Percentiles rank a stretch among this genome's conserved stretches.
These are phyloP conservation scores for Geranium incanum DNA, from an alignment of 441 rosid genomes.

Conservation along the genomic window DNA sequence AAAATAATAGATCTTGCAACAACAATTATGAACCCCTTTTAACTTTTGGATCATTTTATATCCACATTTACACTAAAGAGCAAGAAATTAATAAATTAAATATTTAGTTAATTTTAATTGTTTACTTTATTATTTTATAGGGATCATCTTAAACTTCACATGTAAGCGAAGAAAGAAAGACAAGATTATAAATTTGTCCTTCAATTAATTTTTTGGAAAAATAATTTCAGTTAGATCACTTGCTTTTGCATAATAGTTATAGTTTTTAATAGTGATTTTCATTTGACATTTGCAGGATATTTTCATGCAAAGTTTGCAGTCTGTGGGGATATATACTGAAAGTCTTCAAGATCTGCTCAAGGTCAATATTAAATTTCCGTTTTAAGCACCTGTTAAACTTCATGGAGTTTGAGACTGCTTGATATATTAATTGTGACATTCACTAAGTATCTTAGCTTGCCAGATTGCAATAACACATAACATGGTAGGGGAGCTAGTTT, in stretches of 20 bases:
- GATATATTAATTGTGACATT: too few relatives aligned
- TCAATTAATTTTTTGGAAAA: neutral
- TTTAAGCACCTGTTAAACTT: neutral
- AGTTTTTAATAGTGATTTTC: conserved; percentile 17
- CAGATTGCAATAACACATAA: too few relatives aligned
- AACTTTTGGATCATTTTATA: too few relatives aligned
- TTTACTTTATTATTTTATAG: neutral
- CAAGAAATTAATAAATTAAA: neutral
- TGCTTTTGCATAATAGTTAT: conserved; percentile 6
- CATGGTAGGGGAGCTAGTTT: too few relatives aligned
- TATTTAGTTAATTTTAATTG: too few relatives aligned
- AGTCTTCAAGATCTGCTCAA: conserved; percentile 77
- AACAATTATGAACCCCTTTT: neutral
- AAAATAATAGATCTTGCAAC: neutral
- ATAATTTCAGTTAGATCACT: neutral
- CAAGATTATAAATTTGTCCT: neutral
- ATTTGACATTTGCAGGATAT: conserved; percentile 58
- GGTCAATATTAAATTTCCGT: conserved; percentile 30
- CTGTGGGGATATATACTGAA: conserved; percentile 67
- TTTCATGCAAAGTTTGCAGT: conserved; percentile 88
- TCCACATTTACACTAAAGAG: neutral
- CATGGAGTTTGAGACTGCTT: neutral
- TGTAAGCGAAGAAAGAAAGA: neutral
- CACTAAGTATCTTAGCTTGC: too few relatives aligned
- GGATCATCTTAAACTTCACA: neutral